Percentiles rank a stretch among this genome's conserved stretches.
These are phyloP conservation scores for Trichoderma endophyticum DNA, from an alignment of 2,329 filamentous ascomycete species.

Conservation along the genomic window DNA sequence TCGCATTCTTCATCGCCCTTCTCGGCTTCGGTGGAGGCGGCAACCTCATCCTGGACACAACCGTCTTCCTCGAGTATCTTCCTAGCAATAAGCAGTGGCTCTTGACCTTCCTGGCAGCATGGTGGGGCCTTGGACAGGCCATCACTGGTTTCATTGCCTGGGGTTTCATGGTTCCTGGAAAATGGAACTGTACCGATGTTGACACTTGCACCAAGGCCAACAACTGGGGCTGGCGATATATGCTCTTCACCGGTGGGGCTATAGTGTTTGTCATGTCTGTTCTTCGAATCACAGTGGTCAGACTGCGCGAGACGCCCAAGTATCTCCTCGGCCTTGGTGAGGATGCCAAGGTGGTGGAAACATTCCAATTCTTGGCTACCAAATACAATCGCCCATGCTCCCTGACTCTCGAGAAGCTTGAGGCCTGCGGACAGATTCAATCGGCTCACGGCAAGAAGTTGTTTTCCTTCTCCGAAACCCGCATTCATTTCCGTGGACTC, in stretches of 20 bases:
- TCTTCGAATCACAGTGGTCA: conserved; percentile 44
- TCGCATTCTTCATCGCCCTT: conserved; percentile 62
- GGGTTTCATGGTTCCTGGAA: conserved; percentile 48
- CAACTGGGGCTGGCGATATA: conserved; percentile 51
- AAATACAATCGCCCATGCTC: conserved; percentile 35
- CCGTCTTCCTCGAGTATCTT: conserved; percentile 52
- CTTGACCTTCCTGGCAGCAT: conserved; percentile 43
- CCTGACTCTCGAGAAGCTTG: conserved; percentile 45
- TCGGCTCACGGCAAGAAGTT: conserved; percentile 35
- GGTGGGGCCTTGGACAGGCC: conserved; percentile 53
- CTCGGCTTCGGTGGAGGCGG: conserved; percentile 59
- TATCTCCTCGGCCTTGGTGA: conserved; percentile 46
- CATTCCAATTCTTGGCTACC: conserved; percentile 50
- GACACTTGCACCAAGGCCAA: conserved; percentile 44
- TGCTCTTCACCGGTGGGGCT: conserved; percentile 44
- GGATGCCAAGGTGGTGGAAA: conserved; percentile 47
- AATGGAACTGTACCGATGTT: conserved; percentile 39
- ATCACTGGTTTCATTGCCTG: conserved; percentile 44
- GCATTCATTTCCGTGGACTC: conserved; percentile 60
- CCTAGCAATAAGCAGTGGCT: conserved; percentile 47
- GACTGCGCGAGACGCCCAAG: conserved; percentile 48
- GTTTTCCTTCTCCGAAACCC: conserved; percentile 33
- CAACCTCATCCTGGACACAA: conserved; percentile 50
- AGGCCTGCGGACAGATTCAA: conserved; percentile 43
- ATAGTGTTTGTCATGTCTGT: conserved; percentile 44